Evolutionary conservation across 495 filamentous ascomycete species (phyloP).

Genomic region (Evansstolkia leycettana): DNA sequence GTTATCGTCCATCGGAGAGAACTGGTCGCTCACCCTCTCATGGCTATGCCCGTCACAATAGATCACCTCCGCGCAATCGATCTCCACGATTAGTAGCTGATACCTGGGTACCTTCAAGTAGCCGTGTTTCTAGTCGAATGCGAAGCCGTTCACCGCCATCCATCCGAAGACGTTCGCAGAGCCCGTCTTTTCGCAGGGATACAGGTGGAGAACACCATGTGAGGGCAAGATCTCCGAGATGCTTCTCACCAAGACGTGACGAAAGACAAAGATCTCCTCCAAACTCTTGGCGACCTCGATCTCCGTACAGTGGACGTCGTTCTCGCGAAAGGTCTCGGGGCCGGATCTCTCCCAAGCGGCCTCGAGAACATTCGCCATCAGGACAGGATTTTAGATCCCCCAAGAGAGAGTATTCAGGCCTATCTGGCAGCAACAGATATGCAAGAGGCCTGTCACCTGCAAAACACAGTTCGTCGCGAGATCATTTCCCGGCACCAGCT

Average conservation of each 20-base stretch:
- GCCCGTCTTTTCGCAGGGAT: constrained; percentile 30
- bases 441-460: constrained; percentile 18
- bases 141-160: constrained; percentile 32
- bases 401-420: constrained; percentile 12
- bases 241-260: constrained; percentile 37
- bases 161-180: constrained; percentile 36
- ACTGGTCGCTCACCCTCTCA: constrained; percentile 23
- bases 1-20: constrained; percentile 37
- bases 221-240: constrained; percentile 27
- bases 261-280: constrained; percentile 30
- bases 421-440: constrained; percentile 10
- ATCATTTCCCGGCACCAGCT: constrained; percentile 7
- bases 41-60: constrained; percentile 24
- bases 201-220: constrained; percentile 17
- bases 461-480: constrained; percentile 8
- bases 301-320: constrained; percentile 25
- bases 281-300: constrained; percentile 30
- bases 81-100: constrained; percentile 30
- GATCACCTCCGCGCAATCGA: constrained; percentile 28
- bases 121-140: constrained; percentile 21
- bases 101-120: constrained; percentile 35
- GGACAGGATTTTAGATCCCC: constrained; percentile 15
- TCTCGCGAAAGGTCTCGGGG: constrained; percentile 21
- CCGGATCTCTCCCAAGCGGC: constrained; percentile 21
- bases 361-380: constrained; percentile 20